Conservation (phyloP, 1,284 basidiomycete genomes). For the Naganishia sp. region DNA sequence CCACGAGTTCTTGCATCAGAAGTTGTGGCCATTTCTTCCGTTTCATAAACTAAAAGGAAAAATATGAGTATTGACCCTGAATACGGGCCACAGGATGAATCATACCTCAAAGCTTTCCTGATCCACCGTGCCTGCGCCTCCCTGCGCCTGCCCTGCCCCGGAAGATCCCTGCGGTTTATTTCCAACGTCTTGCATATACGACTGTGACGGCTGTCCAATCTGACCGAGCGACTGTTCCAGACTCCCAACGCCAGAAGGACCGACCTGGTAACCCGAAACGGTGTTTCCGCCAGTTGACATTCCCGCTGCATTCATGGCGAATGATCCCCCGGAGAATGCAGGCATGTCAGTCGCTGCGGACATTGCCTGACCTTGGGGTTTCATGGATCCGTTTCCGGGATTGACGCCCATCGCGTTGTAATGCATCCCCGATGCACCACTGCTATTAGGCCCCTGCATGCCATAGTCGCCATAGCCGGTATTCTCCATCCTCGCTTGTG, state of each 20-base stretch:
- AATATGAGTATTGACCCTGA: not conserved
- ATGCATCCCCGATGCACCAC: not conserved
- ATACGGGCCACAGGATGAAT: not conserved
- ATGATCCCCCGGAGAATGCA: conserved; percentile 12
- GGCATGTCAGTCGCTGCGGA: conserved; percentile 6
- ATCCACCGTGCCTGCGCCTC: conserved; percentile 16
- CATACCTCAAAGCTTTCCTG: conserved; percentile 30
- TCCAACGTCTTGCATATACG: conserved; percentile 2
- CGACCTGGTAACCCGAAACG: conserved; percentile 25
- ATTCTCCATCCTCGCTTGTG: not conserved
- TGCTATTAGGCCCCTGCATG: not conserved
- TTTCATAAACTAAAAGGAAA: conserved; percentile 44
- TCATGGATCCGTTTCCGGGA: not conserved
- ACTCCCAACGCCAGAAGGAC: not conserved
- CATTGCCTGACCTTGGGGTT: conserved; percentile 8
- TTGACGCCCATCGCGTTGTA: not conserved
- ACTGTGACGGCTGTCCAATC: conserved; percentile 6
- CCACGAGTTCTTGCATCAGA: conserved; percentile 48
- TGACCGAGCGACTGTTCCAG: conserved; percentile 7
- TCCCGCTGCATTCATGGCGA: not conserved
- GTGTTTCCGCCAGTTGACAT: conserved; percentile 1
- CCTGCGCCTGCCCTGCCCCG: not conserved
- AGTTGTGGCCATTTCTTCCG: conserved; percentile 52
- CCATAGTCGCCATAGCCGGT: conserved; percentile 5
- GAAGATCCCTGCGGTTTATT: not conserved